Percentiles rank a stretch among this genome's conserved stretches.
These are phyloP conservation scores for Torulaspora indica DNA, from an alignment of 805 yeast species.

Conservation along the genomic window DNA sequence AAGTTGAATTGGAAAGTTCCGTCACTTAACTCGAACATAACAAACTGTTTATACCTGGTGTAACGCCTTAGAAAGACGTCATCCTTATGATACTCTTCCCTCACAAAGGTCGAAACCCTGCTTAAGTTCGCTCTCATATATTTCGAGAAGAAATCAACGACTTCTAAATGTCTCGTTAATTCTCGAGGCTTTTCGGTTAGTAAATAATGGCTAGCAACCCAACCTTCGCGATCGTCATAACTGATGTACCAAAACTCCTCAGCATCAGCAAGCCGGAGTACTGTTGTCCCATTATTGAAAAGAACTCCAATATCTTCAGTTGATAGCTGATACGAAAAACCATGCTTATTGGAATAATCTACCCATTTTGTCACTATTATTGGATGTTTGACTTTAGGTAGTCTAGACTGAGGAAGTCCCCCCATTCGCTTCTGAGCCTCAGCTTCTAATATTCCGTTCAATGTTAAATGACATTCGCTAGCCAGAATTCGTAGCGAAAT, in stretches of 20 bases:
- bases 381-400: conserved; percentile 45
- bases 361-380: conserved; percentile 92
- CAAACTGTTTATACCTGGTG: conserved; percentile 70
- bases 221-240: conserved; percentile 46
- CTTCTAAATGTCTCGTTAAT: conserved; percentile 68
- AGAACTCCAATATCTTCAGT: conserved; percentile 87
- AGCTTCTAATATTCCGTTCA: conserved; percentile 43
- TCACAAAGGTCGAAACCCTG: conserved; percentile 56
- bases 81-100: conserved; percentile 53
- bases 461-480: conserved; percentile 44
- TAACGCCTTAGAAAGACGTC: conserved; percentile 77
- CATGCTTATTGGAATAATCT: conserved; percentile 92
- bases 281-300: conserved; percentile 79
- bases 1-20: conserved; percentile 93
- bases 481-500: conserved; percentile 39
- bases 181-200: conserved; percentile 42
- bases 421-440: conserved; percentile 45
- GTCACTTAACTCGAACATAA: conserved; percentile 89
- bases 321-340: conserved; percentile 87
- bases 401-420: conserved; percentile 32
- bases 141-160: conserved; percentile 80
- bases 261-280: conserved; percentile 63
- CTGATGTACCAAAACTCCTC: conserved; percentile 62
- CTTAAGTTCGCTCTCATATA: conserved; percentile 90
- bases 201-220: conserved; percentile 49